Evolutionary conservation across 2,329 filamentous ascomycete genomes (phyloP).

Genomic region (Rachicladosporium sp.): DNA sequence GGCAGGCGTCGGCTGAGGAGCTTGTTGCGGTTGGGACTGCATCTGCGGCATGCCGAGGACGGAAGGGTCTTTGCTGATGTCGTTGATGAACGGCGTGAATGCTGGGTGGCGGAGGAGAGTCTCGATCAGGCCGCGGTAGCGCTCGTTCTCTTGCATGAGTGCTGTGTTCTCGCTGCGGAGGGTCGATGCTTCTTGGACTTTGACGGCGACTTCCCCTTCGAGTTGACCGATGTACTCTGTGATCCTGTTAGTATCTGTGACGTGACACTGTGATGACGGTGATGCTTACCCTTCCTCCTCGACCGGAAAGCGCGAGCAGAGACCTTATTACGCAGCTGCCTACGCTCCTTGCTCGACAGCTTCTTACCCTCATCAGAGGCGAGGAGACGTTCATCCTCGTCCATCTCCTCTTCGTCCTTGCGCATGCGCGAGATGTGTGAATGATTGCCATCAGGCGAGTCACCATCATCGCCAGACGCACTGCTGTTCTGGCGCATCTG

Average conservation of each 20-base stretch:
- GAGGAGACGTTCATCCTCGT: conserved; percentile 84
- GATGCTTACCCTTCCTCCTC: conserved; percentile 77
- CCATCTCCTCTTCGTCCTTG: conserved; percentile 98
- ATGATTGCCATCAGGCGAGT: conserved; percentile 18
- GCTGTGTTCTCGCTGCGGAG: conserved; percentile 70
- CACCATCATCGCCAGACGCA: conserved; percentile 38
- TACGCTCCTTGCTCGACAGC: conserved; percentile 91
- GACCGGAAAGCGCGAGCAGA: conserved; percentile 95
- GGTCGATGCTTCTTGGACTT: conserved; percentile 71
- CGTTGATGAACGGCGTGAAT: conserved; percentile 35
- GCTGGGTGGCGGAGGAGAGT: conserved; percentile 46
- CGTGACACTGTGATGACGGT: too few relatives aligned
- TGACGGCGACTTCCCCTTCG: conserved; percentile 72
- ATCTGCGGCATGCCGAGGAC: conserved; percentile 15
- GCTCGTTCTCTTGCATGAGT: conserved; percentile 52
- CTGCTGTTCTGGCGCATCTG: conserved; percentile 72
- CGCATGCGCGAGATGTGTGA: conserved; percentile 58
- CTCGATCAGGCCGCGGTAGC: conserved; percentile 56
- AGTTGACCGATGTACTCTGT: conserved; percentile 93
- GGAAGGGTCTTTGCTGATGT: conserved; percentile 29
- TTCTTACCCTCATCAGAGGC: conserved; percentile 98
- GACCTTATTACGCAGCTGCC: conserved; percentile 94
- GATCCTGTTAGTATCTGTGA: conserved; percentile 47
- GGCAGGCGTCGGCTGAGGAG: conserved; percentile 9
- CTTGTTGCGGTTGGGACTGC: conserved; percentile 9